Conservation (phyloP, 2,329 filamentous ascomycete genomes). For the Elsinoe arachidis region DNA sequence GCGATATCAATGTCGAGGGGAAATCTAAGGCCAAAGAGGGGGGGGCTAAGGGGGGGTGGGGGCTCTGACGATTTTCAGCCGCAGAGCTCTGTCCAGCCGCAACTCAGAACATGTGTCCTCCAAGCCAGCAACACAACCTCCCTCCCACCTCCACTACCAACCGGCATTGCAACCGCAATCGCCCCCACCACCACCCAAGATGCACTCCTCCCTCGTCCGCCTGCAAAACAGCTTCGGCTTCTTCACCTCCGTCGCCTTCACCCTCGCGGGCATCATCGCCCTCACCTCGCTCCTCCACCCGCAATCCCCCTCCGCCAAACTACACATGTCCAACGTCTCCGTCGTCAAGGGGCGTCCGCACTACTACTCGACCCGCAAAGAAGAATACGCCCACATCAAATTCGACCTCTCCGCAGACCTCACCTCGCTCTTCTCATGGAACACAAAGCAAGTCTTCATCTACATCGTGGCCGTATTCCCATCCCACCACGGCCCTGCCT, state of each 20-base stretch:
- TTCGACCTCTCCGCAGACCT: slow-evolving; percentile 76
- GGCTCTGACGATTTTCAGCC: not conserved
- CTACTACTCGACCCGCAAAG: slow-evolving; percentile 85
- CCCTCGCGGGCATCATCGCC: slow-evolving; percentile 70
- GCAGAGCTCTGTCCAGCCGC: slow-evolving; percentile 1
- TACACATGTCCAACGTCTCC: slow-evolving; percentile 68
- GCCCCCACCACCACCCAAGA: slow-evolving; percentile 37
- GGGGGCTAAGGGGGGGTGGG: too few relatives aligned
- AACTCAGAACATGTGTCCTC: slow-evolving; percentile 8
- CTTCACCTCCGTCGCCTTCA: slow-evolving; percentile 89
- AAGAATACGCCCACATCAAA: slow-evolving; percentile 90
- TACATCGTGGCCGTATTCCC: slow-evolving; percentile 78
- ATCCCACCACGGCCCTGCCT: slow-evolving; percentile 29
- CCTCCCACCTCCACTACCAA: not conserved
- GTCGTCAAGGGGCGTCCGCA: slow-evolving; percentile 92
- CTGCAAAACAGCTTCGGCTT: slow-evolving; percentile 92
- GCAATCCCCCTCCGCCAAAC: slow-evolving; percentile 56
- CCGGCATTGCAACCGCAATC: not conserved
- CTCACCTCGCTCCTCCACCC: slow-evolving; percentile 64
- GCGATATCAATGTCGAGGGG: too few relatives aligned
- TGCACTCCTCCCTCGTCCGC: slow-evolving; percentile 83
- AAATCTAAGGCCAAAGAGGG: too few relatives aligned
- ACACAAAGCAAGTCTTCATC: slow-evolving; percentile 96
- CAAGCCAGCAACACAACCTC: not conserved
- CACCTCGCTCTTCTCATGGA: slow-evolving; percentile 92